Evolutionary conservation across 805 yeast genomes (phyloP), one percentile per base, ranked within the genome.

Genomic region (Pichia thaimueangensis): DNA sequence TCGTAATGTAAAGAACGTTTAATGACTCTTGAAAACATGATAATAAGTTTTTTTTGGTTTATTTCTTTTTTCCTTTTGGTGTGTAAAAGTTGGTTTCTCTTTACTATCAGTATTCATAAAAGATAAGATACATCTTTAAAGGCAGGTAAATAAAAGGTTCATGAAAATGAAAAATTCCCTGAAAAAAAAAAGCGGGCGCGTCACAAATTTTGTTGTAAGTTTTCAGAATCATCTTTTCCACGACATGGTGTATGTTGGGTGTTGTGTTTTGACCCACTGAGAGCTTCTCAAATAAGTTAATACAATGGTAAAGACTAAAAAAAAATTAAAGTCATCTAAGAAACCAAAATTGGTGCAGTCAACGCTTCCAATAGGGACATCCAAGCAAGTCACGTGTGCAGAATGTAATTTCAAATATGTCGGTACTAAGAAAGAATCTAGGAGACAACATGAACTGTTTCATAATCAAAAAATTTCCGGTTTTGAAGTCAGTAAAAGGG

Each of bases 1-100:
- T 45, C 32, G 15, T 43, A 43, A 37, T 46, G 48, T 25, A 48
- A 20, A 3, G 37, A 32, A 23, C 47, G 41, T 23, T 25, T 45
- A 13, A 40, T 19, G 4, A 33, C n/a, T 28, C 19, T 43, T 13
- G 37, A 29, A 16, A 39, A 21, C 46, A 43, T 43, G 1, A 5
- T 31, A n/a, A n/a, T n/a, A n/a, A n/a, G n/a, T n/a, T n/a, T n/a
- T n/a, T n/a, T n/a, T n/a, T n/a, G n/a, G n/a, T n/a, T n/a, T n/a
- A n/a, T n/a, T n/a, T n/a, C n/a, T n/a, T n/a, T n/a, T n/a, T 13
- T 4, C 29, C 13, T 23, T n/a, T 17, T 8, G 12, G 30, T 25
- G 37, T 27, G 4, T 9, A 20, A 28, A 19, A n/a, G 12, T 29
- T 25, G 10, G 29, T 25, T 25, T 25, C 28, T 25, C 28, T 25